Conservation (phyloP, 768 basidiomycete genomes). For the Pisolithus albus region DNA sequence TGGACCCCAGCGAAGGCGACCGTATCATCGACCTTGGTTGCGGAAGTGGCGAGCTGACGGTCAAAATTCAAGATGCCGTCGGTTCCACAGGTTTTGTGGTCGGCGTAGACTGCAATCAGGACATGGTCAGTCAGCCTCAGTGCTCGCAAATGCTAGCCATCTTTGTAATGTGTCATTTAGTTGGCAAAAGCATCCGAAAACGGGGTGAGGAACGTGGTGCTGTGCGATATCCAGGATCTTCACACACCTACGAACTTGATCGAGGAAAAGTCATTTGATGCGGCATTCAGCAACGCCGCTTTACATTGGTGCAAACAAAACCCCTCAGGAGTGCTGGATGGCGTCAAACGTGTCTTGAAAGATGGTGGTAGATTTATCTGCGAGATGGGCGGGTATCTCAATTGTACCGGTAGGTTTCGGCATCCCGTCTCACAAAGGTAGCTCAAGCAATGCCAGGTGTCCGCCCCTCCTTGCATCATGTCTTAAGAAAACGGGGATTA, state of each 20-base stretch:
- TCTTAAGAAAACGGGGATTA: constrained; percentile 44
- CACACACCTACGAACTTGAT: constrained; percentile 26
- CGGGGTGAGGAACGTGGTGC: constrained; percentile 40
- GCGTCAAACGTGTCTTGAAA: constrained; percentile 56
- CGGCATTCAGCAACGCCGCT: constrained; percentile 73
- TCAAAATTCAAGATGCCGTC: constrained; percentile 50
- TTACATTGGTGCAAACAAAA: constrained; percentile 83
- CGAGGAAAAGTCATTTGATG: constrained; percentile 48
- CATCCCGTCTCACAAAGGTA: constrained; percentile 1
- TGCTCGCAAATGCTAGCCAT: not conserved
- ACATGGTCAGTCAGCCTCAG: constrained; percentile 50
- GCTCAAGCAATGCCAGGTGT: constrained; percentile 41
- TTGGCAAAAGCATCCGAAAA: constrained; percentile 44
- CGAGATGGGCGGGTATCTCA: constrained; percentile 76
- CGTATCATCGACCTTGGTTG: constrained; percentile 74
- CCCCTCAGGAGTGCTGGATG: constrained; percentile 57
- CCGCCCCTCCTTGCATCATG: constrained; percentile 49
- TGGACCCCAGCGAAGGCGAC: constrained; percentile 61
- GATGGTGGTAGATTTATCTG: constrained; percentile 65
- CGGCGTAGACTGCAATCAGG: constrained; percentile 63
- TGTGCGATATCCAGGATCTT: constrained; percentile 49
- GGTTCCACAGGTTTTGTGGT: constrained; percentile 47
- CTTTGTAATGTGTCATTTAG: constrained; percentile 27
- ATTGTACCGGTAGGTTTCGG: constrained; percentile 47
- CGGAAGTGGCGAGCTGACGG: constrained; percentile 74